Conservation (phyloP, 2,329 filamentous ascomycete genomes). For the Arthrobotrys sphaeroides region DNA sequence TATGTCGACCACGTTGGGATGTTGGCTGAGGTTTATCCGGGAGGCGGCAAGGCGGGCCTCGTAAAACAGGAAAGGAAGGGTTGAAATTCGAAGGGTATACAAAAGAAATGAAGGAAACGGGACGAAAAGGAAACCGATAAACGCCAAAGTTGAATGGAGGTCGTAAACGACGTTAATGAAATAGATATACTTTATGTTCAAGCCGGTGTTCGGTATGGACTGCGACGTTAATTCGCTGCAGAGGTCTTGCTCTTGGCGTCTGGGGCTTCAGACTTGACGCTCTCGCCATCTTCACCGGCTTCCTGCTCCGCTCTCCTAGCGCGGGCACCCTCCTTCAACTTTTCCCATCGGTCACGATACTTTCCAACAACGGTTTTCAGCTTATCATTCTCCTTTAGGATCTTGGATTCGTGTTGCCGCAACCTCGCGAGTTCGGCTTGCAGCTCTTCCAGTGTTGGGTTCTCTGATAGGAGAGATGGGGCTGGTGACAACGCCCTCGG, state of each 20-base stretch:
- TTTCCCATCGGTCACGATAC: conserved; percentile 74
- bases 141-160: conserved; percentile 39
- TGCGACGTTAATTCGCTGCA: not conserved
- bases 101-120: conserved; percentile 21
- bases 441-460: conserved; percentile 56
- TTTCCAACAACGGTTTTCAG: conserved; percentile 66
- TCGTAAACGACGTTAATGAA: conserved; percentile 49
- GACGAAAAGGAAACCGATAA: conserved; percentile 15
- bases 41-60: not conserved
- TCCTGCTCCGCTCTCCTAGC: conserved; percentile 59
- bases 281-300: conserved; percentile 33
- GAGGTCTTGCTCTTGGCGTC: conserved; percentile 29
- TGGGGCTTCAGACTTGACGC: conserved; percentile 30
- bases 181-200: conserved; percentile 15
- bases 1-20: not conserved
- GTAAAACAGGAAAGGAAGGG: not conserved
- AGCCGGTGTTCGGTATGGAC: not conserved
- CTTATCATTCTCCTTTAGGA: conserved; percentile 69
- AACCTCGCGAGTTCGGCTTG: conserved; percentile 49
- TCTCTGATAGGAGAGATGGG: conserved; percentile 37
- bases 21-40: not conserved
- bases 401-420: conserved; percentile 59
- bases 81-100: conserved; percentile 36
- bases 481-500: conserved; percentile 42
- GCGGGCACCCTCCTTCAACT: conserved; percentile 72